Conservation (phyloP, 257 asterid genomes). For the Penstemon davidsonii region DNA sequence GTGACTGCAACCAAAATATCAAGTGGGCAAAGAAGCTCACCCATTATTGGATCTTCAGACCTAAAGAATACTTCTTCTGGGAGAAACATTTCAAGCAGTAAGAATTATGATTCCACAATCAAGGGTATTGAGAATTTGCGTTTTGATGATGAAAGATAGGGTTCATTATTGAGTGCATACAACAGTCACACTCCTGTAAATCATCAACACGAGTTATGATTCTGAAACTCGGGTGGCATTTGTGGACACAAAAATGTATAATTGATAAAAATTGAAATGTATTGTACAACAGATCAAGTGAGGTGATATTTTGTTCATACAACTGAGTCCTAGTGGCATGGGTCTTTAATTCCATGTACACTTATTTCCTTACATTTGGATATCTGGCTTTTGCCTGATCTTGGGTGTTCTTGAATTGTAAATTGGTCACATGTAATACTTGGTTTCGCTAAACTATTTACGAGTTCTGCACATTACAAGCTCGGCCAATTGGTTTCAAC, state of each 20-base stretch:
- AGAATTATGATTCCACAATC: conserved; percentile 63
- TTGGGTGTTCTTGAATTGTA: conserved; percentile 33
- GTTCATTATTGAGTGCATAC: conserved; percentile 33
- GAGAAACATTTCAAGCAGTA: conserved; percentile 44
- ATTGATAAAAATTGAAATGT: conserved; percentile 31
- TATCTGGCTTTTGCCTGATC: conserved; percentile 27
- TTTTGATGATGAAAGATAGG: conserved; percentile 62
- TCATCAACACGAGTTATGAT: conserved; percentile 32
- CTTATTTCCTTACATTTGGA: conserved; percentile 30
- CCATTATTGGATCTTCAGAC: conserved; percentile 67
- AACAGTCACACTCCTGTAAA: conserved; percentile 32
- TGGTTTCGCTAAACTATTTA: conserved; percentile 29
- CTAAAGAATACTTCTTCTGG: conserved; percentile 60
- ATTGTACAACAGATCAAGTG: conserved; percentile 24
- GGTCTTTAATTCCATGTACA: conserved; percentile 45
- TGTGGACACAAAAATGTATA: conserved; percentile 28
- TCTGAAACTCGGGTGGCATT: conserved; percentile 27
- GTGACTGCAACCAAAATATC: conserved; percentile 55
- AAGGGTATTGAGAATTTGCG: conserved; percentile 71
- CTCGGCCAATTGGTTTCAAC: conserved; percentile 9
- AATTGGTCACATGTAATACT: conserved; percentile 23
- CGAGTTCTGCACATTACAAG: conserved; percentile 17
- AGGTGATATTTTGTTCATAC: conserved; percentile 27
- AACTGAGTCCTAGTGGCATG: conserved; percentile 36
- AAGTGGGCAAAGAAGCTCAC: conserved; percentile 61